A percentile compares a stretch with the other conserved stretches of the same genome.
Evolutionary conservation across 169 alveolate genomes (phyloP).

Genomic region (Plasmodium gonderi): DNA sequence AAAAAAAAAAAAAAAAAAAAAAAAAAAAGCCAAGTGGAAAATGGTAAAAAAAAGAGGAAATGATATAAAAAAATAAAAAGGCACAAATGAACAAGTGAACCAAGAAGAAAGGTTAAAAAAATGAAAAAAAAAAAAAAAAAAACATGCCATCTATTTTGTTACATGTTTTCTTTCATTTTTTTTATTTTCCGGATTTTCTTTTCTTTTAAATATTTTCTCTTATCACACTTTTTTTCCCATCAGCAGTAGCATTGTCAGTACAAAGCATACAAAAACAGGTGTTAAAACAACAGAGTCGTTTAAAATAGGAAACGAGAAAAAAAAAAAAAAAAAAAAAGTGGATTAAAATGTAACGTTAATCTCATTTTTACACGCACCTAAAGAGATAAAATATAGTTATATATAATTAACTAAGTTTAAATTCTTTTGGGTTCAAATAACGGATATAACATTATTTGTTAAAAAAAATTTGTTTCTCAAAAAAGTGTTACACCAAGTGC

Average conservation of each 20-base stretch:
- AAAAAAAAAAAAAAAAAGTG: background rate
- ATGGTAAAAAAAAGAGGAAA: background rate
- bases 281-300: background rate
- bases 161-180: background rate
- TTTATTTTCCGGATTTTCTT: background rate
- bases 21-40: background rate
- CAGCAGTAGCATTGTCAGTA: background rate
- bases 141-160: background rate
- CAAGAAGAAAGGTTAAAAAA: background rate
- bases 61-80: background rate
- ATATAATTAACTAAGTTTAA: background rate
- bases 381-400: background rate
- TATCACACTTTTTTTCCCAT: background rate
- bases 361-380: conserved; percentile 1
- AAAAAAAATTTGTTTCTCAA: background rate
- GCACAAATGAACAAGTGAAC: too few species aligned
- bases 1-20: too few species aligned
- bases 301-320: background rate
- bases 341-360: background rate
- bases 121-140: background rate
- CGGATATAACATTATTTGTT: background rate
- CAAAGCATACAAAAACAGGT: background rate
- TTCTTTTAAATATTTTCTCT: too few species aligned
- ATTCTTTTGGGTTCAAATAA: background rate
- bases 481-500: background rate